Percentiles rank a stretch among this genome's conserved stretches.
Evolutionary conservation across 495 filamentous ascomycete genomes (phyloP).

Genomic region (Hypoxylon lenormandii): DNA sequence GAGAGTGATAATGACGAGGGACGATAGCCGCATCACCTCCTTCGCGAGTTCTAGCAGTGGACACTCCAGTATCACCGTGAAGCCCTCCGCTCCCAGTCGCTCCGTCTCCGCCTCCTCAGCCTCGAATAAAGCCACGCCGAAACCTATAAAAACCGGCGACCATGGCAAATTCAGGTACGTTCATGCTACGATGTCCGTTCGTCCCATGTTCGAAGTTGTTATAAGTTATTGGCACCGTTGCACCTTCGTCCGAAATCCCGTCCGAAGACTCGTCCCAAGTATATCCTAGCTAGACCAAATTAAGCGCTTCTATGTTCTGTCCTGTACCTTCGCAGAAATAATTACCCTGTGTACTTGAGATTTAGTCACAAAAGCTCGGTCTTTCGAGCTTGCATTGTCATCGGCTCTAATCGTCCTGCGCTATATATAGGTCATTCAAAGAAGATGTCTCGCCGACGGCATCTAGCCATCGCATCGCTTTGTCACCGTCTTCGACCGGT

Average conservation of each 20-base stretch:
- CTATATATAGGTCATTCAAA: slow-evolving; percentile 52
- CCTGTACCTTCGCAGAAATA: slow-evolving; percentile 3
- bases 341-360: slow-evolving; percentile 39
- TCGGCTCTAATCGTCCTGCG: slow-evolving; percentile 10
- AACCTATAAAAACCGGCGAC: slow-evolving; percentile 69
- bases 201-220: not conserved
- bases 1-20: slow-evolving; percentile 68
- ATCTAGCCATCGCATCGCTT: slow-evolving; percentile 56
- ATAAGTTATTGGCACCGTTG: slow-evolving; percentile 11
- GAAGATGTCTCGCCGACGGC: slow-evolving; percentile 67
- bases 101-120: slow-evolving; percentile 61
- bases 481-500: slow-evolving; percentile 62
- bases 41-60: slow-evolving; percentile 72
- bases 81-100: slow-evolving; percentile 63
- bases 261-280: slow-evolving; percentile 18
- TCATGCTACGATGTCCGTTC: slow-evolving; percentile 22
- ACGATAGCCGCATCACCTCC: slow-evolving; percentile 72
- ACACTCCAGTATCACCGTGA: slow-evolving; percentile 70
- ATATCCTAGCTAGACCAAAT: slow-evolving; percentile 6
- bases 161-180: slow-evolving; percentile 61
- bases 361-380: slow-evolving; percentile 43
- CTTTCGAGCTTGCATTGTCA: slow-evolving; percentile 28
- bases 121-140: slow-evolving; percentile 61
- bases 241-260: no score
- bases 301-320: not conserved